Evolutionary conservation across 768 basidiomycete genomes (phyloP), one percentile per base, ranked within the genome.

Genomic region (Termitomyces sp.): DNA sequence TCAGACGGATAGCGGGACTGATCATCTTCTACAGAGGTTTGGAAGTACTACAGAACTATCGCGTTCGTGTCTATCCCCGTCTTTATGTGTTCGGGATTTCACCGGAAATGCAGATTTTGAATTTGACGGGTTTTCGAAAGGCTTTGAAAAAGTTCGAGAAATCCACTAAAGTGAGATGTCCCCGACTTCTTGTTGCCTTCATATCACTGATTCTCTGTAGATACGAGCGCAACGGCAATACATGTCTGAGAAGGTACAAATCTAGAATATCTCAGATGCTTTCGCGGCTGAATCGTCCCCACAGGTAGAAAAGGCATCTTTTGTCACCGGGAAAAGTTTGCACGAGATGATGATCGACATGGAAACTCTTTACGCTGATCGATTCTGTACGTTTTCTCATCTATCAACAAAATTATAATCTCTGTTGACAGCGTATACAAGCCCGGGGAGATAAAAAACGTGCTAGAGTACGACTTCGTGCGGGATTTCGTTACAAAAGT

Each of bases 61-160:
- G 93, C 33, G 93, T 93, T 66, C 16, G 82, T 68, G 3, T 43
- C 28, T 52, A 1, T 16, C 6, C 20, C 14, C 10, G 48, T 1
- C 6, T 5, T n/a, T 46, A 30, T 22, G 13, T 13, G 20, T 24
- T 9, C 2, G 12, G 24, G 6, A 48, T 7, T 28, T 49, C 22
- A 26, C 4, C 4, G 30, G 2, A 6, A 26, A 13, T 26, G 22
- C 61, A 92, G 87, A 84, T 89, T 46, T 72, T 98, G 42, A 98
- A 99, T 69, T 70, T 94, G 10, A 90, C 92, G 1, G 97, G 96
- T 1, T 94, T 97, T 69, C 79, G 90, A 28, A 94, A 94, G 68
- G 86, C 86, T 0, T 68, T 94, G 57, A 93, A 89, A 72, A 94
- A 93, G 69, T 94, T 91, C 61, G 89, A 88, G 66, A 94, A 92